A percentile compares a stretch with the other conserved stretches of the same genome.
phyloP scores from a whole-genome alignment of 2,329 filamentous ascomycete species.

The Diaporthe amygdali region DNA sequence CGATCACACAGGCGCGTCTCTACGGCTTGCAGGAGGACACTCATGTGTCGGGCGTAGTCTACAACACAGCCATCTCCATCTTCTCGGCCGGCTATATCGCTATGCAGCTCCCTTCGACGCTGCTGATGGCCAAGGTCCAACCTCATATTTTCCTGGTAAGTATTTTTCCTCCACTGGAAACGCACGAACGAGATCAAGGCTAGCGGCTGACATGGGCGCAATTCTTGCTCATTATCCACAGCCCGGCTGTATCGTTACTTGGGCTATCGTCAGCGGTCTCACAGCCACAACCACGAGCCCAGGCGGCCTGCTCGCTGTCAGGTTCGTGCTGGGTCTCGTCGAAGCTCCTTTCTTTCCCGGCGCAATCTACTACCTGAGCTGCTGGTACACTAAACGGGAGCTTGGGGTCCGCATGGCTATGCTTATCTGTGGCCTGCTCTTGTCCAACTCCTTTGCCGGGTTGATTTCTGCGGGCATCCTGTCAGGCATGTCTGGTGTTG shows the following conservation, averaged over 20 bases:
- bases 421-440: background rate
- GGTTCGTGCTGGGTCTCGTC: constrained; percentile 41
- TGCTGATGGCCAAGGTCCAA: constrained; percentile 31
- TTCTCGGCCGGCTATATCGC: constrained; percentile 51
- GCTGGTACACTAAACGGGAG: constrained; percentile 46
- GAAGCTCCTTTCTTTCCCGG: constrained; percentile 43
- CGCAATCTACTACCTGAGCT: constrained; percentile 45
- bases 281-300: constrained; percentile 42
- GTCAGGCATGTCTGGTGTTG: constrained; percentile 38
- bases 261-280: constrained; percentile 34
- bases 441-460: constrained; percentile 54
- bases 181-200: background rate
- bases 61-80: constrained; percentile 47
- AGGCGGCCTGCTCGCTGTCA: constrained; percentile 37
- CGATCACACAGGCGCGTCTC: constrained; percentile 43
- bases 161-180: constrained; percentile 16
- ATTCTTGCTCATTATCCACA: background rate
- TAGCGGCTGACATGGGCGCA: background rate
- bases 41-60: constrained; percentile 39
- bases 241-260: background rate
- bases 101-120: constrained; percentile 43
- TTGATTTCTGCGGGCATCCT: constrained; percentile 54
- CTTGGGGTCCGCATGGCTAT: constrained; percentile 40
- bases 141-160: constrained; percentile 34
- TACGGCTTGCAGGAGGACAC: constrained; percentile 45